Conservation (phyloP, 805 yeast genomes). For the Cyberlindnera bimundalis region DNA sequence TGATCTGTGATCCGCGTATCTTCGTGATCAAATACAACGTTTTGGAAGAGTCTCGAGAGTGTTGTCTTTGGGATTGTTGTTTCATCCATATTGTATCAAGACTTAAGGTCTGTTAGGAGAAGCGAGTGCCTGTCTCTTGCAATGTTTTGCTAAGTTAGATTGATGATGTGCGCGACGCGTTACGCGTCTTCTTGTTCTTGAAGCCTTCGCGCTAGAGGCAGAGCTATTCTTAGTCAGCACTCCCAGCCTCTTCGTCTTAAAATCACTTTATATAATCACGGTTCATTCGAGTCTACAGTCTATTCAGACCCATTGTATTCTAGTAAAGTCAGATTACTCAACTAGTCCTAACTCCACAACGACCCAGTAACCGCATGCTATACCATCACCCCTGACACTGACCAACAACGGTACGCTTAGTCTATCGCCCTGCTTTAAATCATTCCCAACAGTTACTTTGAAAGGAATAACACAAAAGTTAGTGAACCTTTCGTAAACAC, state of each 20-base stretch:
- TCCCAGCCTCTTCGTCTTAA: too few relatives aligned
- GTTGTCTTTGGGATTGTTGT: slow-evolving; percentile 31
- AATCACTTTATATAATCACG: too few relatives aligned
- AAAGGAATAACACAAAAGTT: slow-evolving; percentile 32
- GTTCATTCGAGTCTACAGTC: too few relatives aligned
- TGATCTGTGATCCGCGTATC: slow-evolving; percentile 46
- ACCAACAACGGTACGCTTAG: slow-evolving; percentile 24
- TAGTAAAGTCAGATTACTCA: neutral
- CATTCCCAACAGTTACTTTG: slow-evolving; percentile 6
- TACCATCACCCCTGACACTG: slow-evolving; percentile 17
- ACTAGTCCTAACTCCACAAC: slow-evolving; percentile 14
- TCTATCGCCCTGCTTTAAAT: neutral
- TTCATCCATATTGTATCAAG: slow-evolving; percentile 9
- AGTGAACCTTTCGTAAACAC: slow-evolving; percentile 21
- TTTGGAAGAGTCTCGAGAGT: slow-evolving; percentile 49
- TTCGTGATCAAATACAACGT: slow-evolving; percentile 43
- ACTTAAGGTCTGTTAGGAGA: too few relatives aligned
- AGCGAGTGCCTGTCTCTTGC: too few relatives aligned
- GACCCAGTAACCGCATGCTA: slow-evolving; percentile 23
- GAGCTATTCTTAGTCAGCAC: too few relatives aligned
- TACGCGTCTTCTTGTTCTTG: too few relatives aligned
- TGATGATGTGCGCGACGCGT: too few relatives aligned
- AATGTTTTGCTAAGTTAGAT: too few relatives aligned
- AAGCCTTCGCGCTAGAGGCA: too few relatives aligned
- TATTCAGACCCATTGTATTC: too few relatives aligned